phyloP scores from a whole-genome alignment of 306 rosid genomes.

The Aeschynomene evenia region DNA sequence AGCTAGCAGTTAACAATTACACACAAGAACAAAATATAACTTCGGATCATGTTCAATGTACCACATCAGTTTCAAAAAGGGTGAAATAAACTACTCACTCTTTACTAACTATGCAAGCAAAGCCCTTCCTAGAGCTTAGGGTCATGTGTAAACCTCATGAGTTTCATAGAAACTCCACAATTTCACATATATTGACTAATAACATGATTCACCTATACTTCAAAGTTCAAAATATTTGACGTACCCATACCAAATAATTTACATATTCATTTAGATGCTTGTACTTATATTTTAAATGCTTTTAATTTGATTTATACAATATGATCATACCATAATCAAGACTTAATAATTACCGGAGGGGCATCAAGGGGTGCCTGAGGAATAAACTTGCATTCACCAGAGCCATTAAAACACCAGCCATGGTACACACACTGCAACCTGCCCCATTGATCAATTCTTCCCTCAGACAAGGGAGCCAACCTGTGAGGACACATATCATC shows the following conservation, averaged over 20 bases:
- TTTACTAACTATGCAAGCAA: no score
- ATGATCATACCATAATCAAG: background rate
- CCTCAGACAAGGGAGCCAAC: constrained; percentile 90
- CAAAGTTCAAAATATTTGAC: no score
- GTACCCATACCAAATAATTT: no score
- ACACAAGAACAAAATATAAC: background rate
- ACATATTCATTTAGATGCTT: no score
- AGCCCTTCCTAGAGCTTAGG: no score
- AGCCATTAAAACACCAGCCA: constrained; percentile 95
- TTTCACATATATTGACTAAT: background rate
- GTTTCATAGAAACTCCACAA: background rate
- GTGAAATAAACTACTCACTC: no score
- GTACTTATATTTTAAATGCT: no score
- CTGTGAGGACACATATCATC: constrained; percentile 92
- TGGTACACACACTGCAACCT: constrained; percentile 93
- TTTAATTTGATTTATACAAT: no score
- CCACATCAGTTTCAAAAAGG: no score
- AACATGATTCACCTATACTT: no score
- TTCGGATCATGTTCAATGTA: background rate
- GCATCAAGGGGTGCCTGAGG: constrained; percentile 86
- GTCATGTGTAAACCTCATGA: no score
- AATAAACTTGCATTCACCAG: constrained; percentile 81
- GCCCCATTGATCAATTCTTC: constrained; percentile 93
- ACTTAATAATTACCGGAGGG: constrained; percentile 61
- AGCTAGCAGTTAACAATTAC: background rate